Conservation (phyloP, 441 rosid genomes). For the Adansonia madagascariensis region DNA sequence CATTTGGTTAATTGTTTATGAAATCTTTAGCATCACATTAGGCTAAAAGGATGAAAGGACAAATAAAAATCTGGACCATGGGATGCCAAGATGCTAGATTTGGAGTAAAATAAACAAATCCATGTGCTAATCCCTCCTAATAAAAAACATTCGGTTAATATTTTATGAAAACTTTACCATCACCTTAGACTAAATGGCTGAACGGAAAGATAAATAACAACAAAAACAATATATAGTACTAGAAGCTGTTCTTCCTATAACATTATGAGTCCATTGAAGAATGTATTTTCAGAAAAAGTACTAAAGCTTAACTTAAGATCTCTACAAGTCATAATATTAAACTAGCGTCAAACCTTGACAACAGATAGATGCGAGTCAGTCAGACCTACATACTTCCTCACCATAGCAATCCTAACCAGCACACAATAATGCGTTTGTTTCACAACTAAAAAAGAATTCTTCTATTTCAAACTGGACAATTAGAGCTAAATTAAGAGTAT, state of each 20-base stretch:
- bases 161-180: no score
- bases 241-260: background rate
- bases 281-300: background rate
- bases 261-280: background rate
- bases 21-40: background rate
- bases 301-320: background rate
- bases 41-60: background rate
- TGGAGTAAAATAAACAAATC: no score
- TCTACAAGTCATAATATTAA: background rate
- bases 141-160: no score
- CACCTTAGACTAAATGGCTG: no score
- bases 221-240: background rate
- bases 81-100: no score
- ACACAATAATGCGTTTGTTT: constrained; percentile 28
- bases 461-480: constrained; percentile 25
- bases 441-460: constrained; percentile 20
- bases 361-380: constrained; percentile 73
- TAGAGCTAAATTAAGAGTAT: constrained; percentile 25
- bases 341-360: constrained; percentile 52
- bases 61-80: background rate
- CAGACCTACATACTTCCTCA: constrained; percentile 71
- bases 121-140: no score
- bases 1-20: background rate
- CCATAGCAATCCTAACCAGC: constrained; percentile 74
- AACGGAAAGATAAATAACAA: no score